Percentiles rank a stretch among this genome's conserved stretches.
Conservation (phyloP, 345 rosid genomes). For the Balakata baccata region DNA sequence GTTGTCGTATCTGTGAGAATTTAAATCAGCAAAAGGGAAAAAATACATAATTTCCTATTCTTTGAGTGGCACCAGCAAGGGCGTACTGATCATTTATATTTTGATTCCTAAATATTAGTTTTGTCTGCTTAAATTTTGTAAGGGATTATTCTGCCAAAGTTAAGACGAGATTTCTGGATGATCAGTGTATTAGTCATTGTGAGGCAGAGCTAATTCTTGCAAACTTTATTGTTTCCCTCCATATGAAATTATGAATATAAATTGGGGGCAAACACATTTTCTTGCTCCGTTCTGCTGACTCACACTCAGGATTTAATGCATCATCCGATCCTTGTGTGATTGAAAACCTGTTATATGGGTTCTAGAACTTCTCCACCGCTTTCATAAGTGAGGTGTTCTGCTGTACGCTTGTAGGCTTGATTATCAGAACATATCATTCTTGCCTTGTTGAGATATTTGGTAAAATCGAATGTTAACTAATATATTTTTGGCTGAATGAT, state of each 20-base stretch:
- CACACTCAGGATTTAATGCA: neutral
- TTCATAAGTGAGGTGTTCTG: neutral
- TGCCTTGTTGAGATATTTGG: neutral
- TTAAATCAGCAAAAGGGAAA: neutral
- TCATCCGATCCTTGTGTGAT: neutral
- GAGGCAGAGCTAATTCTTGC: neutral
- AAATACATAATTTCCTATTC: neutral
- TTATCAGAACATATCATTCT: neutral
- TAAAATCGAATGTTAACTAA: neutral
- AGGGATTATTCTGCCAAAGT: neutral
- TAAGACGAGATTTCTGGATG: neutral
- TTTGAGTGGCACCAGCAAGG: too few relatives aligned
- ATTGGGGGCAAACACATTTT: neutral
- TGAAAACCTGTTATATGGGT: neutral
- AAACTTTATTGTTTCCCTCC: neutral
- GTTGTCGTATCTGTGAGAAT: neutral
- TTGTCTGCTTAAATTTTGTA: neutral
- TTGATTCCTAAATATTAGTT: neutral
- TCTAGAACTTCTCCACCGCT: neutral
- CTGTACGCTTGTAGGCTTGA: neutral
- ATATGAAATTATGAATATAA: neutral
- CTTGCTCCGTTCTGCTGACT: neutral
- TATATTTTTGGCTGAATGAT: neutral
- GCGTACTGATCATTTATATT: neutral
- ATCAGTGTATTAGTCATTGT: neutral